These are phyloP conservation scores for Phytophthora tubulina DNA, from an alignment of 352 stramenopile genomes.

Conservation along the genomic window DNA sequence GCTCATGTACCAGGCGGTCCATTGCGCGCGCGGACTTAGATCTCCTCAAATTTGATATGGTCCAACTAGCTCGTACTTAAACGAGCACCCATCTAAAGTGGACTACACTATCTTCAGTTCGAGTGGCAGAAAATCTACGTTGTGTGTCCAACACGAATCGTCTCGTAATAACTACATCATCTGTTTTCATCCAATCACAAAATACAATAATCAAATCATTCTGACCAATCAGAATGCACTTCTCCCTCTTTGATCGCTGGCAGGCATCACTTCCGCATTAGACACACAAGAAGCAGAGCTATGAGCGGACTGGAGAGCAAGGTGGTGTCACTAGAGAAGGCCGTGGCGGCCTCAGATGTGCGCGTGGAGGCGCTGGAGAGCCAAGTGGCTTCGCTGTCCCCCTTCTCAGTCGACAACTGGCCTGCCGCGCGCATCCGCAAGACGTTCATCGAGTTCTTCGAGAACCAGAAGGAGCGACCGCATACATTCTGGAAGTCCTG, in stretches of 20 bases:
- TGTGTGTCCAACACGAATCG: not conserved
- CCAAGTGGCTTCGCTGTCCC: constrained; percentile 31
- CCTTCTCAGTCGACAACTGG: constrained; percentile 72
- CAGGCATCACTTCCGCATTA: constrained; percentile 20
- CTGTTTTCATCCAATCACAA: constrained; percentile 9
- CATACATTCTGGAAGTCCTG: constrained; percentile 98
- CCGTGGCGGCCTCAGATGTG: constrained; percentile 34
- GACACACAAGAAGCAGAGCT: not conserved
- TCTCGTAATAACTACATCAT: not conserved
- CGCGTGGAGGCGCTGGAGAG: constrained; percentile 36
- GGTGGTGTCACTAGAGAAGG: constrained; percentile 44
- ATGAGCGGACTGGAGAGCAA: constrained; percentile 50
- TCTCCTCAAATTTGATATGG: too few relatives aligned
- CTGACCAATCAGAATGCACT: constrained; percentile 14
- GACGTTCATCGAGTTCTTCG: constrained; percentile 99
- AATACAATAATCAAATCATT: not conserved
- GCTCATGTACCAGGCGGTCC: constrained; percentile 46
- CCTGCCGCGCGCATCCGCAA: constrained; percentile 95
- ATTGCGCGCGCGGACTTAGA: not conserved
- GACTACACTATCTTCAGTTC: too few relatives aligned
- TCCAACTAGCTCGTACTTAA: too few relatives aligned
- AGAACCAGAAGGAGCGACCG: constrained; percentile 75
- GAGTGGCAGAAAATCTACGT: not conserved
- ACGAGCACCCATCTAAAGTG: too few relatives aligned
- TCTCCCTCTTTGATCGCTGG: constrained; percentile 28